phyloP scores from a whole-genome alignment of 108 stramenopile species.

The Chaetoceros tenuissimus region DNA sequence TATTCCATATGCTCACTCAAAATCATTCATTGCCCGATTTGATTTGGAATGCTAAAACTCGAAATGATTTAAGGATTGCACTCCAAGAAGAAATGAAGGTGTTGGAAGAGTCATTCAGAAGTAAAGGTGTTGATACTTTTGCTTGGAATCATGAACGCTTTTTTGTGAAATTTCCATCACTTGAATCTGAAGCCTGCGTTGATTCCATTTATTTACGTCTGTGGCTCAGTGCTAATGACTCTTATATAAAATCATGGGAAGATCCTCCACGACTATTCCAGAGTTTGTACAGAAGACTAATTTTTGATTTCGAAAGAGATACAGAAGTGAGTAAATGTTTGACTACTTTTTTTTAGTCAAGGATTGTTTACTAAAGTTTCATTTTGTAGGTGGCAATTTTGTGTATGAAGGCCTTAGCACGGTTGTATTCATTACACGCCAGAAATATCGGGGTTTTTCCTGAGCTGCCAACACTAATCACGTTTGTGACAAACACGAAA shows the following conservation, averaged over 20 bases:
- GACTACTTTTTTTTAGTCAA: not conserved
- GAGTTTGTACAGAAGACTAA: slow-evolving; percentile 56
- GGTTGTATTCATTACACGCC: slow-evolving; percentile 56
- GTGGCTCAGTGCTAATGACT: slow-evolving; percentile 68
- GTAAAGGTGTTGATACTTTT: slow-evolving; percentile 35
- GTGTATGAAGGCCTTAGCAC: slow-evolving; percentile 57
- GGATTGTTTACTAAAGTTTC: not conserved
- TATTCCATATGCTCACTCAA: slow-evolving; percentile 62
- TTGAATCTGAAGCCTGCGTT: slow-evolving; percentile 53
- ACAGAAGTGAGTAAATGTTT: slow-evolving; percentile 9
- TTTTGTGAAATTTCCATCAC: slow-evolving; percentile 61
- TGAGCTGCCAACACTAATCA: slow-evolving; percentile 64
- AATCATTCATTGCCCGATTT: slow-evolving; percentile 71
- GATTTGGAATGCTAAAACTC: slow-evolving; percentile 75
- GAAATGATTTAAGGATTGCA: slow-evolving; percentile 64
- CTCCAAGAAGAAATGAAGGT: slow-evolving; percentile 58
- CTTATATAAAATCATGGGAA: slow-evolving; percentile 57
- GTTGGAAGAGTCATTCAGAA: slow-evolving; percentile 44
- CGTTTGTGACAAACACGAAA: slow-evolving; percentile 50
- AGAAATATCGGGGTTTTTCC: slow-evolving; percentile 52
- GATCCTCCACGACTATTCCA: slow-evolving; percentile 68
- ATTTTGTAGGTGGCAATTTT: slow-evolving; percentile 40
- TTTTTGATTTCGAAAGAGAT: slow-evolving; percentile 64
- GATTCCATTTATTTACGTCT: slow-evolving; percentile 69
- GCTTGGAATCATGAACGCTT: slow-evolving; percentile 86